Evolutionary conservation across 163 green algal species (phyloP).

Genomic region (Scenedesmus sp.): DNA sequence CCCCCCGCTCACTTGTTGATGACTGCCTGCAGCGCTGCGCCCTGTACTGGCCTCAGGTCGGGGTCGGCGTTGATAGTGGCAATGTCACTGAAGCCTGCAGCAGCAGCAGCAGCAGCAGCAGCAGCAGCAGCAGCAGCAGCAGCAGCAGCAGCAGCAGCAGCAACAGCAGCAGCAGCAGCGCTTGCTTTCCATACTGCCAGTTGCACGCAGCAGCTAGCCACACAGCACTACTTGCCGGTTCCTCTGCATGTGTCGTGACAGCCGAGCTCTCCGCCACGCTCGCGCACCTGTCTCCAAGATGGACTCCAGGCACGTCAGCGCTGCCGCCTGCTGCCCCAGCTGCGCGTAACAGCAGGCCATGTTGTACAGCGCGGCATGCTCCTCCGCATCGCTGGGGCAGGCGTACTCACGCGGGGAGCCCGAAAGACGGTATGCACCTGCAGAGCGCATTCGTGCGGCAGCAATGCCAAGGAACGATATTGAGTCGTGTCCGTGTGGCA

Average conservation of each 20-base stretch:
- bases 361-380: conserved; percentile 82
- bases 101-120: conserved; percentile 21
- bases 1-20: conserved; percentile 70
- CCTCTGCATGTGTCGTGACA: too few relatives aligned
- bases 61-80: conserved; percentile 67
- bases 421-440: conserved; percentile 60
- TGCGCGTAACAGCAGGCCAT: conserved; percentile 79
- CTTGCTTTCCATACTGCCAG: too few relatives aligned
- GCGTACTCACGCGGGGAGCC: conserved; percentile 72
- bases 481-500: too few relatives aligned
- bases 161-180: not conserved
- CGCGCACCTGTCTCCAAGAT: conserved; percentile 67
- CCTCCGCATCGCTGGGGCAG: conserved; percentile 80
- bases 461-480: too few relatives aligned
- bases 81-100: conserved; percentile 71
- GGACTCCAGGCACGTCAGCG: conserved; percentile 79
- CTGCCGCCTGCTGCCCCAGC: conserved; percentile 63
- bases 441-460: not conserved
- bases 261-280: not conserved
- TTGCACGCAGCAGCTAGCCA: not conserved
- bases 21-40: conserved; percentile 65
- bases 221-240: not conserved
- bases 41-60: conserved; percentile 67
- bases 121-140: not conserved
- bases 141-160: not conserved